Percentiles rank a stretch among this genome's conserved stretches.
Evolutionary conservation across 1,284 basidiomycete species (phyloP).

Genomic region (Sporisorium exsertum): DNA sequence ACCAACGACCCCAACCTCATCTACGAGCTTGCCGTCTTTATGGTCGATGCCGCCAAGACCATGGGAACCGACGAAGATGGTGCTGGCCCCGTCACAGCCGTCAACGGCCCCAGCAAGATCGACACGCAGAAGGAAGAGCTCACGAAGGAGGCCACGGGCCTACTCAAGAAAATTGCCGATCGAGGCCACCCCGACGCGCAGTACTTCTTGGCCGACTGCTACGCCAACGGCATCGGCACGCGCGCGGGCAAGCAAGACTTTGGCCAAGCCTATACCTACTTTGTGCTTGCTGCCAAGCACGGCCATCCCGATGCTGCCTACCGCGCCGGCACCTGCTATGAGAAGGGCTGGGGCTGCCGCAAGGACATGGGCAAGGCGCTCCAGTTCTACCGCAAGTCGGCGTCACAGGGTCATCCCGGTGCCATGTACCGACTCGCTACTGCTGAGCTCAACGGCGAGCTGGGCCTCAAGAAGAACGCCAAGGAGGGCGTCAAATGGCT

Average conservation of each 20-base stretch:
- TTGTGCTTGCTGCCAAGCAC: conserved; percentile 95
- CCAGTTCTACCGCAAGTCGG: conserved; percentile 91
- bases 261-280: conserved; percentile 94
- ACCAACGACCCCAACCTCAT: conserved; percentile 97
- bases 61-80: conserved; percentile 53
- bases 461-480: conserved; percentile 85
- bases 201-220: conserved; percentile 97
- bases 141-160: conserved; percentile 87
- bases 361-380: conserved; percentile 91
- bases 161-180: conserved; percentile 91
- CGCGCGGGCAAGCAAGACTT: conserved; percentile 87
- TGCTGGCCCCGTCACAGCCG: conserved; percentile 22
- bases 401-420: conserved; percentile 88
- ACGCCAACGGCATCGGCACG: conserved; percentile 94
- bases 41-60: conserved; percentile 82
- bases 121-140: conserved; percentile 72
- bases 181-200: conserved; percentile 93
- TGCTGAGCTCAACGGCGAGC: conserved; percentile 94
- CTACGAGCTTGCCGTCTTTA: conserved; percentile 98
- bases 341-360: conserved; percentile 98
- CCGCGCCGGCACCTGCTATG: conserved; percentile 95
- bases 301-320: conserved; percentile 97
- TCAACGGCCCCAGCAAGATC: conserved; percentile 42
- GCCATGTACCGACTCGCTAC: conserved; percentile 97
- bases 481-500: conserved; percentile 99